These are phyloP conservation scores for Oryza australiensis DNA, from an alignment of 176 grass and related monocot genomes.

Conservation along the genomic window DNA sequence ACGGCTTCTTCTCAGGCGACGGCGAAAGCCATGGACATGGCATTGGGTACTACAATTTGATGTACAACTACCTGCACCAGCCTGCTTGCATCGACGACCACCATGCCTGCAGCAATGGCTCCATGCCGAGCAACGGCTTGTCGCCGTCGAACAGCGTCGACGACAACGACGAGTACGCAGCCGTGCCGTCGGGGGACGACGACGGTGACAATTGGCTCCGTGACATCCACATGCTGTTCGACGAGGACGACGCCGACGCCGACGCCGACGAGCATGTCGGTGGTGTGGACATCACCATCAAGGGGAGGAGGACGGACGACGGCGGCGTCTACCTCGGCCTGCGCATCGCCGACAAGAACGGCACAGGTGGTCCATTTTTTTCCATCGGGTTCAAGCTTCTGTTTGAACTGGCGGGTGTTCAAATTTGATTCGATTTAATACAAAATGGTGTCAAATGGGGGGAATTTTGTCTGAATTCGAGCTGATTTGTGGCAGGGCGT, in stretches of 20 bases:
- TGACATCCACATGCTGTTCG: constrained; percentile 63
- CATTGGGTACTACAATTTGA: not conserved
- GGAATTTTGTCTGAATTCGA: not conserved
- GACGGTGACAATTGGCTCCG: constrained; percentile 33
- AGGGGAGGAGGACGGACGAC: constrained; percentile 61
- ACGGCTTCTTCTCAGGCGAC: not conserved
- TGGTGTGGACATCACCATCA: constrained; percentile 65
- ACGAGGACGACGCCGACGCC: constrained; percentile 52
- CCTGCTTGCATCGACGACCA: constrained; percentile 26
- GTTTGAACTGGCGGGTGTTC: not conserved
- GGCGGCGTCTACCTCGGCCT: constrained; percentile 72
- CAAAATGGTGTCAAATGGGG: not conserved
- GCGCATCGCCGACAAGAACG: constrained; percentile 59
- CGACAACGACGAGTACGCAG: not conserved
- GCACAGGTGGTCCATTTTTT: constrained; percentile 16
- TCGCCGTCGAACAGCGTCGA: constrained; percentile 6
- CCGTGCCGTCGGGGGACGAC: not conserved
- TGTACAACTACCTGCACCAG: constrained; percentile 40
- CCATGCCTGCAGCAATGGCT: constrained; percentile 16
- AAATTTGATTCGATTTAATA: not conserved
- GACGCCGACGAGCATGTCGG: constrained; percentile 28
- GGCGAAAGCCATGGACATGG: not conserved
- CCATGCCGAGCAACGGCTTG: constrained; percentile 34
- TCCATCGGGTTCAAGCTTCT: not conserved
- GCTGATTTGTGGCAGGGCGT: constrained; percentile 33